Base-by-base conservation (phyloP, 352 stramenopile species). In the Phytophthora quininea region DNA sequence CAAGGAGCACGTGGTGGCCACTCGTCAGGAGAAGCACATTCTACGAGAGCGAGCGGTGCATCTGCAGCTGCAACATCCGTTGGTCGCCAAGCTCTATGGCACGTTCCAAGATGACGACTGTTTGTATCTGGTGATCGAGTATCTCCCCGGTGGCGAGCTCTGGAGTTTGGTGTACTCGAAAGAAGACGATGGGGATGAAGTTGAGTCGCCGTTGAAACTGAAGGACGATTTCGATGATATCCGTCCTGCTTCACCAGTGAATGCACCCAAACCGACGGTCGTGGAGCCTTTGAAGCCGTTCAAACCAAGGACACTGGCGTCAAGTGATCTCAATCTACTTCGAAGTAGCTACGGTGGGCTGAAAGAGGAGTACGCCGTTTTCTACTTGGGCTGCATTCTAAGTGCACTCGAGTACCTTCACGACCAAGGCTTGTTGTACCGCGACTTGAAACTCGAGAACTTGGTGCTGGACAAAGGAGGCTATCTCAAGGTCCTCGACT, bases 371-470 rank as follows among this genome's bases (percentile, higher is more conserved):
- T 71, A 86, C 50, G 79, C 82, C 0, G 74, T 77, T 19, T 98
- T 98, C 69, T 99, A 98, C 61, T 74, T 95, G 6, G 85, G 84
- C 3, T 96, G 97, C 64, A 96, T 98, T 60, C 66, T 90, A 15
- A 80, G 80, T 43, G 92, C 81, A 12, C 67, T 94, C 33, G 74
- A 88, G 69, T 95, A 94, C 43, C 68, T 96, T 19, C 88, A 96
- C 60, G 74, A 67, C 4, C 63, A 88, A 35, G 79, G 72, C 24
- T 73, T 92, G 64, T 74, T 96, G 31, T 97, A 97, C 54, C 88
- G 91, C 8, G 91, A 97, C 65, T 70, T 97, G n/a, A 97, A 97
- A 69, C 81, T 92, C 8, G 91, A 97, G 67, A 97, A 97, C 64
- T 62, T 97, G 10, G 80, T 97, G 40, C 69, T 97, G 27, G 88